Conservation (phyloP, 495 filamentous ascomycete genomes). For the Aspergillus sparsus region DNA sequence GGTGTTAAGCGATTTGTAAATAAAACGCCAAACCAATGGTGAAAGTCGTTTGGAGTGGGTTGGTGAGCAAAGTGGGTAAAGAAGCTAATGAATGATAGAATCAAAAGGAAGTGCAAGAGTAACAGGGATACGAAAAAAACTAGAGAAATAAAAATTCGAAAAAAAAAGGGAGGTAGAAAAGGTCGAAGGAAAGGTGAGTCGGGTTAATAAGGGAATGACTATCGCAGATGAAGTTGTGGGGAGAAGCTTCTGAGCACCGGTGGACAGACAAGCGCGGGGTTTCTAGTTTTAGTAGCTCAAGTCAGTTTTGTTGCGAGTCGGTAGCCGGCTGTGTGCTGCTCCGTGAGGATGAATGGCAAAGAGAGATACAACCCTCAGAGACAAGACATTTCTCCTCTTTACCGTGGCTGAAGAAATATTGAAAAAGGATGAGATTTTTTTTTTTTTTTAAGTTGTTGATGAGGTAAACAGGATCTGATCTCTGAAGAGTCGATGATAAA, state of each 20-base stretch:
- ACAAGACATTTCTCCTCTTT: too few relatives aligned
- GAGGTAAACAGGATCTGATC: too few relatives aligned
- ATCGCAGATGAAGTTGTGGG: slow-evolving; percentile 19
- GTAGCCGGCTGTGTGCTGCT: not conserved
- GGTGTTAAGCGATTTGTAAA: slow-evolving; percentile 5
- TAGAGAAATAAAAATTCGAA: slow-evolving; percentile 16
- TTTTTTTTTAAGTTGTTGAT: not conserved
- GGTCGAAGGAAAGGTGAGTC: slow-evolving; percentile 10
- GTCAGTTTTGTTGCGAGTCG: not conserved
- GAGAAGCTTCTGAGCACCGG: slow-evolving; percentile 20
- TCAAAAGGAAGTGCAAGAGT: not conserved
- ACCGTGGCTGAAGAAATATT: too few relatives aligned
- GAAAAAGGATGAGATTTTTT: not conserved
- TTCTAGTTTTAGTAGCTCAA: slow-evolving; percentile 8
- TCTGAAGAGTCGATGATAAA: too few relatives aligned
- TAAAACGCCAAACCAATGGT: not conserved
- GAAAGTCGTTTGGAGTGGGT: not conserved
- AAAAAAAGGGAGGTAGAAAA: slow-evolving; percentile 20
- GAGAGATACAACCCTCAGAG: not conserved
- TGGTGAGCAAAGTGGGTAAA: not conserved
- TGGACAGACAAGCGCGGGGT: slow-evolving; percentile 19
- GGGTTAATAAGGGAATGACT: slow-evolving; percentile 4
- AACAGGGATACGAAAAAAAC: slow-evolving; percentile 3
- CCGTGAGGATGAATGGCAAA: not conserved
- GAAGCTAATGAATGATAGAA: slow-evolving; percentile 5